A percentile compares a stretch with the other conserved stretches of the same genome.
Evolutionary conservation across 768 basidiomycete genomes (phyloP).

Genomic region (Amanita fuliginea): DNA sequence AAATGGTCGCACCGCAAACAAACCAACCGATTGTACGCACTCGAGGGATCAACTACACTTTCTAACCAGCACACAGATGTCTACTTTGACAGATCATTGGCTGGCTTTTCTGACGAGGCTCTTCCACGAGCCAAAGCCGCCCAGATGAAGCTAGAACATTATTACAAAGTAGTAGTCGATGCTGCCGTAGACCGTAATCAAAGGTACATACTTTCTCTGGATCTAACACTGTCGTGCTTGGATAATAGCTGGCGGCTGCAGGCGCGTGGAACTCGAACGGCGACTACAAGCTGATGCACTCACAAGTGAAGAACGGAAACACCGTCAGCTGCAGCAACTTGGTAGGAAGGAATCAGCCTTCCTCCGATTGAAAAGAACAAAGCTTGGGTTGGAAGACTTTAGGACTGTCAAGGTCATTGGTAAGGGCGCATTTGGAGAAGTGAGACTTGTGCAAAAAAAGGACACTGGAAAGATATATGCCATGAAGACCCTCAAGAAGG

Average conservation of each 20-base stretch:
- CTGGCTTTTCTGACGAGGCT: slow-evolving; percentile 71
- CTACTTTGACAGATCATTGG: slow-evolving; percentile 77
- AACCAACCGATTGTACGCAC: slow-evolving; percentile 23
- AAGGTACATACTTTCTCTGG: slow-evolving; percentile 37
- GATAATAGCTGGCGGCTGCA: slow-evolving; percentile 17
- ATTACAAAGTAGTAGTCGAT: slow-evolving; percentile 95
- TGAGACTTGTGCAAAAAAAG: slow-evolving; percentile 89
- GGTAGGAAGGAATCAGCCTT: slow-evolving; percentile 86
- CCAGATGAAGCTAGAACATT: slow-evolving; percentile 92
- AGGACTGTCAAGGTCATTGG: slow-evolving; percentile 97
- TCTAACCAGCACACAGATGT: slow-evolving; percentile 49
- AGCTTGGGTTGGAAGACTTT: slow-evolving; percentile 87
- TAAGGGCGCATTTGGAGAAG: slow-evolving; percentile 98
- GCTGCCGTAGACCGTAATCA: slow-evolving; percentile 89
- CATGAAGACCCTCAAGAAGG: slow-evolving; percentile 96
- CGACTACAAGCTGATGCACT: slow-evolving; percentile 58
- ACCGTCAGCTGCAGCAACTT: slow-evolving; percentile 69
- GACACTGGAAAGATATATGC: slow-evolving; percentile 99
- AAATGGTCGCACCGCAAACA: slow-evolving; percentile 9
- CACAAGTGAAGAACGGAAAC: slow-evolving; percentile 78
- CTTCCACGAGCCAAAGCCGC: slow-evolving; percentile 80
- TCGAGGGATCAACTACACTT: slow-evolving; percentile 1
- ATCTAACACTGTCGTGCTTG: not conserved
- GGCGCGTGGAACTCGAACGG: slow-evolving; percentile 82
- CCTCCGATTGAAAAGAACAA: slow-evolving; percentile 79